Evolutionary conservation across 768 basidiomycete genomes (phyloP).

Genomic region (Boletus vermiculosoides): DNA sequence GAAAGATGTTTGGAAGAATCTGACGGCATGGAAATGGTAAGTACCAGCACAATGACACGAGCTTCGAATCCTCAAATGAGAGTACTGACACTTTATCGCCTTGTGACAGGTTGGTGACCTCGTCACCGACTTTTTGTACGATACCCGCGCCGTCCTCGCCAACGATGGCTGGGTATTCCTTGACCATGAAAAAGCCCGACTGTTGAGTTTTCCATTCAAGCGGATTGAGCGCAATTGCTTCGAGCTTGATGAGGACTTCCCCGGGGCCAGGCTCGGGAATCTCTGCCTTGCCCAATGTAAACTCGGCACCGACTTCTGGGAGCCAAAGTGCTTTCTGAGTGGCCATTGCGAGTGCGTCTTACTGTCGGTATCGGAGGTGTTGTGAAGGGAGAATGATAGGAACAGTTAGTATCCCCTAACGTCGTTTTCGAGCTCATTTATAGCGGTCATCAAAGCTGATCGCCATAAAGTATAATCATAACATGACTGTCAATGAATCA

Average conservation of each 20-base stretch:
- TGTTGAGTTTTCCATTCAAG: constrained; percentile 33
- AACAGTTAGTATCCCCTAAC: not conserved
- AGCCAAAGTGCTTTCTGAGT: constrained; percentile 23
- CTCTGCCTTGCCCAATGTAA: constrained; percentile 2
- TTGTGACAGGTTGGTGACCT: constrained; percentile 31
- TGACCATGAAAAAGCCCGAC: constrained; percentile 18
- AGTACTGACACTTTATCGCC: constrained; percentile 32
- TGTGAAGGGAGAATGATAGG: not conserved
- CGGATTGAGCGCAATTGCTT: constrained; percentile 44
- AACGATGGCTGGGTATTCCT: constrained; percentile 36
- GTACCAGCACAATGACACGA: not conserved
- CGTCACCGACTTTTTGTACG: constrained; percentile 37
- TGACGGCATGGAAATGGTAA: not conserved
- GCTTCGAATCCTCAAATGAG: not conserved
- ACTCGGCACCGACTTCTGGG: constrained; percentile 7
- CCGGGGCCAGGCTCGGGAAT: constrained; percentile 40
- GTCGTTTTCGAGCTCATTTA: not conserved
- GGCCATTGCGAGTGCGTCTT: not conserved
- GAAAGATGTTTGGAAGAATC: constrained; percentile 12
- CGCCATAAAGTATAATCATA: not conserved
- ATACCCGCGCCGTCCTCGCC: constrained; percentile 41
- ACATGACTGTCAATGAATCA: not conserved
- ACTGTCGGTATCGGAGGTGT: not conserved
- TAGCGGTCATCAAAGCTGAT: not conserved
- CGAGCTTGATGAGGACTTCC: constrained; percentile 42